Percentiles rank a stretch among this genome's conserved stretches.
phyloP scores from a whole-genome alignment of 2,329 filamentous ascomycete species.

The Cladophialophora exuberans region DNA sequence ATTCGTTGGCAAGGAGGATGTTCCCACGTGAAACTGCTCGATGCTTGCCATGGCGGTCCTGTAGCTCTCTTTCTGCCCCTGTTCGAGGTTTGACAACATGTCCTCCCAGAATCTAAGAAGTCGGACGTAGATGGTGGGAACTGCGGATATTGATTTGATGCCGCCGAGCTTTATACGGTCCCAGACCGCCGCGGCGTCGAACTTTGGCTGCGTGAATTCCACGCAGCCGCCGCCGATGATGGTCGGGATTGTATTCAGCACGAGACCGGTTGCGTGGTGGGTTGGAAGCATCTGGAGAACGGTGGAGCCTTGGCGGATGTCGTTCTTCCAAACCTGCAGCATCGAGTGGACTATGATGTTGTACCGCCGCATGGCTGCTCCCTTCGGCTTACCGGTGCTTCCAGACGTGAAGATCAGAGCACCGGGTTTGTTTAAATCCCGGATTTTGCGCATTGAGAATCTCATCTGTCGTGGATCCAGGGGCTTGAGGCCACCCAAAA shows the following conservation, averaged over 20 bases:
- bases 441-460: conserved; percentile 34
- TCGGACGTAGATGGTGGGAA: conserved; percentile 47
- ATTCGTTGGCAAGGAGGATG: conserved; percentile 51
- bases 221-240: conserved; percentile 44
- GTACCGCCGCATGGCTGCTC: conserved; percentile 50
- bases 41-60: conserved; percentile 42
- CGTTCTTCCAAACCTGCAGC: conserved; percentile 33
- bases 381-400: conserved; percentile 61
- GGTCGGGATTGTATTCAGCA: conserved; percentile 38
- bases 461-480: conserved; percentile 27
- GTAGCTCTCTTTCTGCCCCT: conserved; percentile 39
- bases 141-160: conserved; percentile 42
- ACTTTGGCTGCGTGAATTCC: conserved; percentile 44
- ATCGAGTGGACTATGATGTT: conserved; percentile 27
- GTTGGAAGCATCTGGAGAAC: conserved; percentile 41
- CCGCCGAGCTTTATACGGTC: conserved; percentile 39
- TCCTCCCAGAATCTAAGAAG: conserved; percentile 38
- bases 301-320: conserved; percentile 36
- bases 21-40: conserved; percentile 36
- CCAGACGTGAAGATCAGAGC: conserved; percentile 66
- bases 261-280: conserved; percentile 35
- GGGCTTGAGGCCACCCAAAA: not conserved
- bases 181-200: conserved; percentile 42
- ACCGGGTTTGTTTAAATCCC: conserved; percentile 36
- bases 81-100: conserved; percentile 18